Conservation (phyloP, 768 basidiomycete species). For the Scleroderma citrinum region DNA sequence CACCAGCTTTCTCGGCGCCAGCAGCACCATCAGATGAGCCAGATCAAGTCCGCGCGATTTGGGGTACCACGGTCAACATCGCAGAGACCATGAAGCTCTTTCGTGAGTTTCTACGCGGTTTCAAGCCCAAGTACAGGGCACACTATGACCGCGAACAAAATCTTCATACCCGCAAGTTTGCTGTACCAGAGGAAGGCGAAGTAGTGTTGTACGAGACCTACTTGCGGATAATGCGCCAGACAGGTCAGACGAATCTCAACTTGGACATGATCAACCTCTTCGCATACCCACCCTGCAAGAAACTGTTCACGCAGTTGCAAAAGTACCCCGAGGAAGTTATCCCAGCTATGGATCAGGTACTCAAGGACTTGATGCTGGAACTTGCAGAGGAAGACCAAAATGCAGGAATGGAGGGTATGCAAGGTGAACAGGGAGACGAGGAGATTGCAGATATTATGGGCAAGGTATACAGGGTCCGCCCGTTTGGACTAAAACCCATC, state of each 20-base stretch:
- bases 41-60: slow-evolving; percentile 86
- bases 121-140: slow-evolving; percentile 87
- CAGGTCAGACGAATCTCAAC: slow-evolving; percentile 91
- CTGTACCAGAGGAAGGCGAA: slow-evolving; percentile 63
- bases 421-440: slow-evolving; percentile 67
- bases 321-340: slow-evolving; percentile 98
- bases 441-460: slow-evolving; percentile 87
- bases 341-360: slow-evolving; percentile 93
- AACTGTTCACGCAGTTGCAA: slow-evolving; percentile 75
- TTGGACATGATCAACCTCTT: slow-evolving; percentile 82
- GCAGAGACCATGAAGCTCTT: slow-evolving; percentile 89
- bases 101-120: slow-evolving; percentile 82
- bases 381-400: slow-evolving; percentile 76
- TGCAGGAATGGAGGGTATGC: slow-evolving; percentile 68
- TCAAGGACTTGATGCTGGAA: slow-evolving; percentile 91
- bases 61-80: slow-evolving; percentile 96
- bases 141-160: slow-evolving; percentile 63
- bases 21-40: slow-evolving; percentile 62
- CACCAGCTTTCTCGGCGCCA: slow-evolving; percentile 52
- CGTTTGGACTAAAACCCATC: slow-evolving; percentile 74
- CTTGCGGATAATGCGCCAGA: slow-evolving; percentile 80
- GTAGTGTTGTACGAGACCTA: slow-evolving; percentile 72
- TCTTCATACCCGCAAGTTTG: slow-evolving; percentile 41
- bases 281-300: slow-evolving; percentile 79
- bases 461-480: slow-evolving; percentile 88